phyloP scores from a whole-genome alignment of 176 grass and related monocot species.

The Bolboschoenus planiculmis region DNA sequence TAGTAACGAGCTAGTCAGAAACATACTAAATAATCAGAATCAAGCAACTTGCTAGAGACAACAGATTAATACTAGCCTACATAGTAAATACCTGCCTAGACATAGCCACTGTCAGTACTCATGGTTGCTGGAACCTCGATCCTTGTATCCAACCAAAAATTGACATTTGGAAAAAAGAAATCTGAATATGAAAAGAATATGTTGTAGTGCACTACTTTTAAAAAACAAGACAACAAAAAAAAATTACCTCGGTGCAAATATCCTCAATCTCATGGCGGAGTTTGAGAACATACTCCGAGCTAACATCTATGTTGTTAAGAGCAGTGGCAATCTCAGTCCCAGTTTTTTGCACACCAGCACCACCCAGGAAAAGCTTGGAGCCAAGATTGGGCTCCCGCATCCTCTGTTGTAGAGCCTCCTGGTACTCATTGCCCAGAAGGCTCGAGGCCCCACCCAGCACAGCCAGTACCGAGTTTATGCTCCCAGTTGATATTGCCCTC shows the following conservation, averaged over 20 bases:
- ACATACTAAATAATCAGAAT: not conserved
- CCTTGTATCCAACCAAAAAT: not conserved
- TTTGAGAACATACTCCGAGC: conserved; percentile 87
- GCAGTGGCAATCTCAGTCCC: conserved; percentile 81
- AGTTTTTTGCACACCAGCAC: conserved; percentile 78
- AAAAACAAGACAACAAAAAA: not conserved
- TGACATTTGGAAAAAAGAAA: not conserved
- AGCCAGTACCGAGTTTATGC: conserved; percentile 78
- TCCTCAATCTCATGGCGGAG: conserved; percentile 88
- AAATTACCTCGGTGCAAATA: conserved; percentile 50
- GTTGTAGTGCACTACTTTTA: not conserved
- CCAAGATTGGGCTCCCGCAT: conserved; percentile 79
- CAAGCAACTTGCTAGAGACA: not conserved
- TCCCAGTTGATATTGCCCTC: conserved; percentile 70
- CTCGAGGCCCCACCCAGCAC: conserved; percentile 63
- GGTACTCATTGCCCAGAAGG: conserved; percentile 79
- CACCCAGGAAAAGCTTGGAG: conserved; percentile 79
- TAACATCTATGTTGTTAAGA: conserved; percentile 88
- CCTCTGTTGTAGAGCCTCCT: conserved; percentile 80
- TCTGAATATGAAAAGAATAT: not conserved
- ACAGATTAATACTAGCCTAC: not conserved
- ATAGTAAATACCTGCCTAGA: not conserved
- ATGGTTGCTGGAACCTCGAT: not conserved
- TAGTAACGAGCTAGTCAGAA: not conserved
- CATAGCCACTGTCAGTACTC: not conserved